Conservation (phyloP, 305 asterid species). For the Fraxinus sp. region DNA sequence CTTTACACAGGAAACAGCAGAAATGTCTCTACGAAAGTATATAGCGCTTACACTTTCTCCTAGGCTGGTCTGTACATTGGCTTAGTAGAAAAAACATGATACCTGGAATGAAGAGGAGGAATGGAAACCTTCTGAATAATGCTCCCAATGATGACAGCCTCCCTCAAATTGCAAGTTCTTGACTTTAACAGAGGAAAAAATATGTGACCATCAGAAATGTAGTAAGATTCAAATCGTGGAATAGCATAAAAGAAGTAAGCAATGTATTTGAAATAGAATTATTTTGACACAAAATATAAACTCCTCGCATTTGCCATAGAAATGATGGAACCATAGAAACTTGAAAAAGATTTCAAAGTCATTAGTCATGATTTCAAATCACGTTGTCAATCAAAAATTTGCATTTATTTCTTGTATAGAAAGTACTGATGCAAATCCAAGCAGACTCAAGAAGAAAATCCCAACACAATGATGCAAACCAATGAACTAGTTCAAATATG, state of each 20-base stretch:
- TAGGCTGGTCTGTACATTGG: background rate
- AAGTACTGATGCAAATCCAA: background rate
- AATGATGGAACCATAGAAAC: background rate
- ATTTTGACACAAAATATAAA: background rate
- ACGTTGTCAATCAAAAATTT: background rate
- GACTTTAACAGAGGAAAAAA: constrained; percentile 41
- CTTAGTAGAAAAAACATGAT: constrained; percentile 1
- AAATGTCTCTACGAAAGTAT: background rate
- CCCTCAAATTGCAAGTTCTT: constrained; percentile 69
- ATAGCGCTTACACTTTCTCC: background rate
- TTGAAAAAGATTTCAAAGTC: background rate
- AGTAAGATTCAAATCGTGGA: background rate
- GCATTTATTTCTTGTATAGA: background rate
- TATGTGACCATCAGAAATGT: background rate
- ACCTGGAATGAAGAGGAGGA: constrained; percentile 88
- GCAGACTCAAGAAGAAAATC: background rate
- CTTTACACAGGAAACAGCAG: background rate
- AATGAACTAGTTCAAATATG: background rate
- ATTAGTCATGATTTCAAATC: background rate
- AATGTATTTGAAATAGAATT: background rate
- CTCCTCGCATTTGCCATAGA: background rate
- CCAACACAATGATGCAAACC: background rate
- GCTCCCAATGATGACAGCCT: constrained; percentile 78
- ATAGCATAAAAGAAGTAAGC: background rate
- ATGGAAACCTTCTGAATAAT: constrained; percentile 69